A percentile compares a stretch with the other conserved stretches of the same genome.
Conservation (phyloP, 2,329 filamentous ascomycete genomes). For the Exophiala spinifera region DNA sequence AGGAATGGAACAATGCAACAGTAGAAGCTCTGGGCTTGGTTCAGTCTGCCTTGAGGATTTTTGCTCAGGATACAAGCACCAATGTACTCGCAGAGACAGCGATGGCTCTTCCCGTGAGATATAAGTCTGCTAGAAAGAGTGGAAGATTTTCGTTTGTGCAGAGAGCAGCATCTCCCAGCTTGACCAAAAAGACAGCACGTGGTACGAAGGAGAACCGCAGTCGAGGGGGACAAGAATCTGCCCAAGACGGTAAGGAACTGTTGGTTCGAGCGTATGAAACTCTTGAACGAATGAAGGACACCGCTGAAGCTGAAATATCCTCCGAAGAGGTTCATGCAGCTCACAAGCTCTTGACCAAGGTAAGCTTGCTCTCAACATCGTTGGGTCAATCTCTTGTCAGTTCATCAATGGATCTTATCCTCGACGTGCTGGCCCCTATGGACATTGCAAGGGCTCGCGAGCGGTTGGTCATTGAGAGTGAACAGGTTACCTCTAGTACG, state of each 20-base stretch:
- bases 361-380: slow-evolving; percentile 26
- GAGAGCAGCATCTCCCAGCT: neutral
- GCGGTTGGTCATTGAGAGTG: slow-evolving; percentile 11
- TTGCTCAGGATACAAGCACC: slow-evolving; percentile 65
- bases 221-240: neutral
- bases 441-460: slow-evolving; percentile 20
- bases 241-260: slow-evolving; percentile 13
- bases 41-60: slow-evolving; percentile 48
- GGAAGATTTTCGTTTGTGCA: slow-evolving; percentile 27
- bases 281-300: slow-evolving; percentile 8
- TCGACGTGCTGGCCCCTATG: slow-evolving; percentile 19
- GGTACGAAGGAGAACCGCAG: neutral
- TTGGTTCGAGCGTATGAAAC: slow-evolving; percentile 19
- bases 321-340: slow-evolving; percentile 22
- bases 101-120: slow-evolving; percentile 70
- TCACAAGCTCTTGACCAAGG: slow-evolving; percentile 22
- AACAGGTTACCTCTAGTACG: slow-evolving; percentile 11
- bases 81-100: slow-evolving; percentile 91
- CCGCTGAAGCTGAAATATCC: slow-evolving; percentile 9
- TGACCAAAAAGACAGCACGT: neutral
- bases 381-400: slow-evolving; percentile 21
- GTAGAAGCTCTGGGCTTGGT: slow-evolving; percentile 51
- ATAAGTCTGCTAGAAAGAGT: slow-evolving; percentile 52
- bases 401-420: slow-evolving; percentile 23
- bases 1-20: slow-evolving; percentile 63